Percentiles rank a stretch among this genome's conserved stretches.
Conservation (phyloP, 2,329 filamentous ascomycete species). For the Aspergillus candidus region DNA sequence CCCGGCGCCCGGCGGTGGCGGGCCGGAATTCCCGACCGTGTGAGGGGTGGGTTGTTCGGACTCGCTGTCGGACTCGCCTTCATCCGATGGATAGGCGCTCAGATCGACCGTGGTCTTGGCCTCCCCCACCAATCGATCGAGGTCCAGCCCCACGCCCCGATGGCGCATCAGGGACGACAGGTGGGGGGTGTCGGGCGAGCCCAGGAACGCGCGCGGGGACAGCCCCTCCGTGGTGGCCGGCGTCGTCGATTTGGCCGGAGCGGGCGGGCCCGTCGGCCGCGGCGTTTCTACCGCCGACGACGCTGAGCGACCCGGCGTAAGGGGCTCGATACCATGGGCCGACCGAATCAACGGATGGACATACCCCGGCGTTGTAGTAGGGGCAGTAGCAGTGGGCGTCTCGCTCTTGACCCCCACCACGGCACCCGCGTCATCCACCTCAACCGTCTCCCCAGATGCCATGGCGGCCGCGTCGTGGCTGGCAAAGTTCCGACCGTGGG, state of each 20-base stretch:
- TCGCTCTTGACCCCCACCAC: slow-evolving; percentile 38
- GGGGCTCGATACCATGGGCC: slow-evolving; percentile 38
- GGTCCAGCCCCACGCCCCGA: slow-evolving; percentile 56
- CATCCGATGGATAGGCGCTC: slow-evolving; percentile 35
- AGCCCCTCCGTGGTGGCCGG: slow-evolving; percentile 10
- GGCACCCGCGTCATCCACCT: slow-evolving; percentile 55
- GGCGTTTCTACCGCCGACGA: slow-evolving; percentile 23
- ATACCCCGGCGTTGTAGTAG: slow-evolving; percentile 39
- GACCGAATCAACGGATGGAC: slow-evolving; percentile 59
- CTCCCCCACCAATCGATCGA: slow-evolving; percentile 55
- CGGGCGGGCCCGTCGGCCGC: slow-evolving; percentile 4
- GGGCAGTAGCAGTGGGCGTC: slow-evolving; percentile 19
- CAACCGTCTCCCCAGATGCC: slow-evolving; percentile 76
- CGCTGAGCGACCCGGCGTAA: slow-evolving; percentile 8
- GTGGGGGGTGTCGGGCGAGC: slow-evolving; percentile 57
- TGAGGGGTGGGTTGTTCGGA: slow-evolving; percentile 19
- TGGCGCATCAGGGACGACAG: slow-evolving; percentile 60
- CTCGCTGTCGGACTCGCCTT: slow-evolving; percentile 34
- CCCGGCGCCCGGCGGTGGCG: slow-evolving; percentile 16
- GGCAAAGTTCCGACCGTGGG: slow-evolving; percentile 87
- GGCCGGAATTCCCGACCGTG: slow-evolving; percentile 11
- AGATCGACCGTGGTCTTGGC: slow-evolving; percentile 40
- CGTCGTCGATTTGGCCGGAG: slow-evolving; percentile 8
- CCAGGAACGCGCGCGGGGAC: slow-evolving; percentile 40
- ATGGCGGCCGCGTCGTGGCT: slow-evolving; percentile 92